These are phyloP conservation scores for Penstemon davidsonii DNA, from an alignment of 257 asterid genomes.

Conservation along the genomic window DNA sequence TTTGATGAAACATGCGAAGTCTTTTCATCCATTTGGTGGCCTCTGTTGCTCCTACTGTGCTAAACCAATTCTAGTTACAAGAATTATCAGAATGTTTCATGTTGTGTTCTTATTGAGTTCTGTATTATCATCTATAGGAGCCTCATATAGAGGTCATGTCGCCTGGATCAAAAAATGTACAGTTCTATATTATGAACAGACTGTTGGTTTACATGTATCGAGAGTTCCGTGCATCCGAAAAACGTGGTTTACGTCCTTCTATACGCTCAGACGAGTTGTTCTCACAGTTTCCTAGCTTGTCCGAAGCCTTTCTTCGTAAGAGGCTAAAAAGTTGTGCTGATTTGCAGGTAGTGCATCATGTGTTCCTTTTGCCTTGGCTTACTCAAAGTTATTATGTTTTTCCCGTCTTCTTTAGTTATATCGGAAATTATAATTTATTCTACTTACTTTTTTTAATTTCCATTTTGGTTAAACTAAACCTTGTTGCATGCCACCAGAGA, in stretches of 20 bases:
- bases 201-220: constrained; percentile 83
- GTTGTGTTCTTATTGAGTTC: constrained; percentile 29
- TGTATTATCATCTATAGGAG: constrained; percentile 53
- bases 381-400: background rate
- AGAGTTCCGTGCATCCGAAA: constrained; percentile 79
- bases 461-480: constrained; percentile 15
- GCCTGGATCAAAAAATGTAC: constrained; percentile 88
- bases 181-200: constrained; percentile 84
- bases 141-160: constrained; percentile 95
- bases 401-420: constrained; percentile 6
- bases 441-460: constrained; percentile 25
- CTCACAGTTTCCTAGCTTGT: constrained; percentile 74
- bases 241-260: constrained; percentile 80
- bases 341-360: constrained; percentile 61
- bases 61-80: background rate
- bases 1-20: background rate
- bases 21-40: background rate
- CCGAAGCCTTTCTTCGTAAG: constrained; percentile 83
- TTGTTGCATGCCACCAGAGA: constrained; percentile 50
- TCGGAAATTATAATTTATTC: constrained; percentile 9
- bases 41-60: background rate
- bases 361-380: background rate
- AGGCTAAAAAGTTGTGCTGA: constrained; percentile 84
- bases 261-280: constrained; percentile 79
- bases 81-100: constrained; percentile 21